Conservation (phyloP, 805 yeast genomes). For the Yamadazyma paraphyllophila region DNA sequence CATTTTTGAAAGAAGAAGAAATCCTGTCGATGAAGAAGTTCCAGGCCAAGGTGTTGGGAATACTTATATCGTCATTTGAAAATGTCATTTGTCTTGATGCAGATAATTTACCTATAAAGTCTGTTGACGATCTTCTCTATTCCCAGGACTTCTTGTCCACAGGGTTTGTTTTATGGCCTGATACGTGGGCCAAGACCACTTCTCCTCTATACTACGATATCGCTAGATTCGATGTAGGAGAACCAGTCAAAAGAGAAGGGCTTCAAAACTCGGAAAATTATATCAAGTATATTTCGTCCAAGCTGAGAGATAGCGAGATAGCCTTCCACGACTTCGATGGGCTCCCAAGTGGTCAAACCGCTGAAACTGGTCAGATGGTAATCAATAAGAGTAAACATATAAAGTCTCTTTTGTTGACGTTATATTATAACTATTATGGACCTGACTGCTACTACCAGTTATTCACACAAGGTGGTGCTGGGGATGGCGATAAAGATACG, state of each 20-base stretch:
- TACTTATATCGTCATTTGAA: constrained; percentile 33
- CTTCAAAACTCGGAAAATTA: constrained; percentile 24
- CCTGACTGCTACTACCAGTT: constrained; percentile 26
- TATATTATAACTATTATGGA: constrained; percentile 36
- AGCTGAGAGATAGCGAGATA: constrained; percentile 17
- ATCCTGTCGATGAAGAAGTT: constrained; percentile 17
- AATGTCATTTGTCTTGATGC: constrained; percentile 32
- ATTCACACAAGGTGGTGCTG: constrained; percentile 35
- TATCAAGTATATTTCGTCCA: constrained; percentile 17
- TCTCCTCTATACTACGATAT: constrained; percentile 34
- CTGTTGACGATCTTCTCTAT: constrained; percentile 26
- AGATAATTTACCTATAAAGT: constrained; percentile 31
- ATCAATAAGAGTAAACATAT: constrained; percentile 33
- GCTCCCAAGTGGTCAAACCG: constrained; percentile 25
- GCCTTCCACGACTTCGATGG: constrained; percentile 34
- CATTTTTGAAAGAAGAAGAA: neutral
- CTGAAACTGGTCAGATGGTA: constrained; percentile 38
- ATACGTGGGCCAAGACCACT: constrained; percentile 32
- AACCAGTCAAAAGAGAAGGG: constrained; percentile 28
- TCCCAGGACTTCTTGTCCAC: constrained; percentile 24
- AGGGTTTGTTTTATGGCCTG: constrained; percentile 36
- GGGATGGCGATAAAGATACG: constrained; percentile 37
- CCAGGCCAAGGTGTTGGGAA: constrained; percentile 30
- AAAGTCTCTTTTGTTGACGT: constrained; percentile 26
- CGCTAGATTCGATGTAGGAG: constrained; percentile 29